These are phyloP conservation scores for Orbilia blumenaviensis DNA, from an alignment of 2,329 filamentous ascomycete species.

Conservation along the genomic window DNA sequence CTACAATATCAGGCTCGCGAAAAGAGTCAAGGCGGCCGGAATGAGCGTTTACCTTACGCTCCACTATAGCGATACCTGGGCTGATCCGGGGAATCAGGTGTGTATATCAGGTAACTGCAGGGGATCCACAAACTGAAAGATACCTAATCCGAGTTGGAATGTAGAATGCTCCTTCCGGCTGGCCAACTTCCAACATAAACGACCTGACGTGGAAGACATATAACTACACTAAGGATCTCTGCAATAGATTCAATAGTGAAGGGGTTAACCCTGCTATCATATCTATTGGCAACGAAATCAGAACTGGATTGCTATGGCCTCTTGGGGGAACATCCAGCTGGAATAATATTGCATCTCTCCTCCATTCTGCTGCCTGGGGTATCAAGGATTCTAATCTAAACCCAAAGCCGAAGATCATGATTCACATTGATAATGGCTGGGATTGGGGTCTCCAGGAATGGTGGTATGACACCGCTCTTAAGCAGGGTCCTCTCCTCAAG, in stretches of 20 bases:
- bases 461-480: conserved; percentile 71
- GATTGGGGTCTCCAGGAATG: conserved; percentile 72
- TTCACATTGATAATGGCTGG: conserved; percentile 81
- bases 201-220: conserved; percentile 71
- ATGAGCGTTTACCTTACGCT: conserved; percentile 71
- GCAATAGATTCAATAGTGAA: conserved; percentile 62
- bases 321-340: conserved; percentile 68
- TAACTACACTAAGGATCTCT: conserved; percentile 73
- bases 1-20: conserved; percentile 75
- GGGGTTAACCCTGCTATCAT: conserved; percentile 70
- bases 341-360: conserved; percentile 70
- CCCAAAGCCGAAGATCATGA: conserved; percentile 73
- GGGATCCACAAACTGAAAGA: conserved; percentile 12
- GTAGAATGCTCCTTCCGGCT: conserved; percentile 69
- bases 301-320: conserved; percentile 73
- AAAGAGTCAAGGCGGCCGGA: conserved; percentile 71
- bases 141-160: no score
- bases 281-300: conserved; percentile 79
- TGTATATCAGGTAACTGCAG: conserved; percentile 10
- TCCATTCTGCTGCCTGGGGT: conserved; percentile 72
- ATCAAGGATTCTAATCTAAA: conserved; percentile 71
- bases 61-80: conserved; percentile 76
- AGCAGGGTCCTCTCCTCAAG: conserved; percentile 64
- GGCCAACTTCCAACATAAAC: conserved; percentile 68
- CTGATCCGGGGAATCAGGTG: conserved; percentile 72